Percentiles rank a stretch among this genome's conserved stretches.
Evolutionary conservation across 495 filamentous ascomycete genomes (phyloP).

Genomic region (Penicillium alfredii): DNA sequence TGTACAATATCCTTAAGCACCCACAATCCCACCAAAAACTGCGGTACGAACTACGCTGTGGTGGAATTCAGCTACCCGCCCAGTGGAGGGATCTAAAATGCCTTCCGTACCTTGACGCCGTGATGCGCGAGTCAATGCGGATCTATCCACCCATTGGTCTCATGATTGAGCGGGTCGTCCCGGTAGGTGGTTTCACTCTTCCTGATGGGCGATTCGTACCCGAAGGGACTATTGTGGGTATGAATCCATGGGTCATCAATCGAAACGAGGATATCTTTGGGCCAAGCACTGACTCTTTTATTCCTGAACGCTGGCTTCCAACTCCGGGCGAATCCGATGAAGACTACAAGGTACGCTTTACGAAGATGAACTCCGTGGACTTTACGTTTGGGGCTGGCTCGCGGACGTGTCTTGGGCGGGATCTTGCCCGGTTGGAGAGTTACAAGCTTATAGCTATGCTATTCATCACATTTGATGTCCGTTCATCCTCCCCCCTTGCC

Average conservation of each 20-base stretch:
- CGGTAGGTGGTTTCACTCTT: slow-evolving; percentile 44
- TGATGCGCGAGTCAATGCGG: slow-evolving; percentile 64
- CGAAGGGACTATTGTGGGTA: no score
- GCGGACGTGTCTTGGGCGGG: slow-evolving; percentile 63
- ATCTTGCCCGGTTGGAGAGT: slow-evolving; percentile 67
- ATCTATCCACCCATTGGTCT: slow-evolving; percentile 58
- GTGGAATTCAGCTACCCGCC: slow-evolving; percentile 10
- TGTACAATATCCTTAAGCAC: slow-evolving; percentile 37
- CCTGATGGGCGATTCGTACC: slow-evolving; percentile 45
- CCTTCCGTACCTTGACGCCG: slow-evolving; percentile 60
- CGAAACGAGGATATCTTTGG: slow-evolving; percentile 50
- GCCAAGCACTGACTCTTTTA: slow-evolving; percentile 40
- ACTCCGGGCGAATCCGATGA: slow-evolving; percentile 24
- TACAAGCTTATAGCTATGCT: slow-evolving; percentile 71
- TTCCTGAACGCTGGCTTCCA: no score
- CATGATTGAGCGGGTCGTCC: slow-evolving; percentile 60
- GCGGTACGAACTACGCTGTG: slow-evolving; percentile 19
- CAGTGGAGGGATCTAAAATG: slow-evolving; percentile 15
- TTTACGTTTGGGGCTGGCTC: no score
- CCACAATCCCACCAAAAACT: slow-evolving; percentile 21
- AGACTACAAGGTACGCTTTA: slow-evolving; percentile 13
- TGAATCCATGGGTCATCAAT: slow-evolving; percentile 55
- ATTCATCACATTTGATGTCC: slow-evolving; percentile 58
- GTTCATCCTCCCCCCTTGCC: background rate
- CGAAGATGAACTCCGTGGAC: slow-evolving; percentile 27